These are phyloP conservation scores for Calocybe indica DNA, from an alignment of 768 basidiomycete species.

Conservation along the genomic window DNA sequence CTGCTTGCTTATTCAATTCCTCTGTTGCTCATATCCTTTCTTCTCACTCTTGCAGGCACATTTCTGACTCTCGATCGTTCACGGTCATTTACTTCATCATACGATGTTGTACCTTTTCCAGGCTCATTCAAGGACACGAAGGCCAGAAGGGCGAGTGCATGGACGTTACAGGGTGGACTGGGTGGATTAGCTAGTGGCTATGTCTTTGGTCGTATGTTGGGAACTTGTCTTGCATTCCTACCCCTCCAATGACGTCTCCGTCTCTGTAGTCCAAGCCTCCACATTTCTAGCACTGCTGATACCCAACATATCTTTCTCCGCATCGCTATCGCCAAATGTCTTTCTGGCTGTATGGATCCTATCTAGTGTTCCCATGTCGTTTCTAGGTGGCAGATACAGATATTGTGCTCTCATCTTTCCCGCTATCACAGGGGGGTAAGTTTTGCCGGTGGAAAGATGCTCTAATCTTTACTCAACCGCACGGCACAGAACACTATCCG, in stretches of 20 bases:
- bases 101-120: conserved; percentile 24
- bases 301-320: conserved; percentile 40
- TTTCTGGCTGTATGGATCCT: conserved; percentile 61
- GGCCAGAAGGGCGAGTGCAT: conserved; percentile 26
- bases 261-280: conserved; percentile 42
- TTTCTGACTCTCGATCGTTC: conserved; percentile 70
- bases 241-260: neutral
- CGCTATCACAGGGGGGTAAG: conserved; percentile 52
- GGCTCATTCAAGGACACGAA: conserved; percentile 25
- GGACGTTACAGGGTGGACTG: conserved; percentile 52
- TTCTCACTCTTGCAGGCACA: conserved; percentile 61
- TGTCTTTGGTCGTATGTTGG: conserved; percentile 47
- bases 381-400: conserved; percentile 51
- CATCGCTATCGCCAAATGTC: conserved; percentile 37
- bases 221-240: neutral
- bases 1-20: conserved; percentile 54
- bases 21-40: conserved; percentile 50
- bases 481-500: conserved; percentile 21
- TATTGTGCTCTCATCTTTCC: conserved; percentile 41
- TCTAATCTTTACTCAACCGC: conserved; percentile 27
- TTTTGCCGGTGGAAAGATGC: conserved; percentile 33
- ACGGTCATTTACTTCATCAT: conserved; percentile 47
- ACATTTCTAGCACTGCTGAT: conserved; percentile 58
- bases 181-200: conserved; percentile 58
- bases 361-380: conserved; percentile 37